phyloP scores from a whole-genome alignment of 2,329 filamentous ascomycete genomes.

The Fusarium clavum region DNA sequence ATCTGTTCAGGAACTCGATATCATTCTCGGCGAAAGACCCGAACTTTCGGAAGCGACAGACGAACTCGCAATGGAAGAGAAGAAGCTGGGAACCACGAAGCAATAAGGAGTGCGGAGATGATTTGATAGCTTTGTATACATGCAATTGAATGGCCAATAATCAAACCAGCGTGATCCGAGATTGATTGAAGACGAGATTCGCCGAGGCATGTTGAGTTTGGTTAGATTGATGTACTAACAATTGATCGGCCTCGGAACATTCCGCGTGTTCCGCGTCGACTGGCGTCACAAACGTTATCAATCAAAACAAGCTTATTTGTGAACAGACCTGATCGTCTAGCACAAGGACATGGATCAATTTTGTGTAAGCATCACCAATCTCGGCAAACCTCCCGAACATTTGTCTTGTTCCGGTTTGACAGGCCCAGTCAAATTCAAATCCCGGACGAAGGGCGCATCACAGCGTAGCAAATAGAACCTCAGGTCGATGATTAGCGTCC shows the following conservation, averaged over 20 bases:
- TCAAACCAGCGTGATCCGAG: not conserved
- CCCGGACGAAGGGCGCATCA: not conserved
- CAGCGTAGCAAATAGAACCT: not conserved
- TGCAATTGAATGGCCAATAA: not conserved
- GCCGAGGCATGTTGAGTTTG: not conserved
- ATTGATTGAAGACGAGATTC: not conserved
- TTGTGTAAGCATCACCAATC: not conserved
- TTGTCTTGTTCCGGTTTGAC: not conserved
- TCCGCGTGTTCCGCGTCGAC: too few species aligned
- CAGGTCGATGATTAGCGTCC: not conserved
- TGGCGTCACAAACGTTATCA: too few species aligned
- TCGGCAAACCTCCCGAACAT: not conserved
- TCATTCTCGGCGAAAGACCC: slow-evolving; percentile 25
- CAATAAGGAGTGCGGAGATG: not conserved
- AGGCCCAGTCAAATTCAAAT: not conserved
- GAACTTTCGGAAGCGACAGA: slow-evolving; percentile 15
- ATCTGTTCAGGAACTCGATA: slow-evolving; percentile 14
- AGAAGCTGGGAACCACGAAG: slow-evolving; percentile 9
- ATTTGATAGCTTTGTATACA: not conserved
- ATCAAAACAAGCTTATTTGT: not conserved
- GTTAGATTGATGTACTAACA: not conserved
- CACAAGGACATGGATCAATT: not conserved
- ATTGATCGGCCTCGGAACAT: too few species aligned
- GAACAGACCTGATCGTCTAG: not conserved
- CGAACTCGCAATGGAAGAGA: slow-evolving; percentile 31